phyloP scores from a whole-genome alignment of 176 grass and related monocot genomes.

The Lolium rigidum region DNA sequence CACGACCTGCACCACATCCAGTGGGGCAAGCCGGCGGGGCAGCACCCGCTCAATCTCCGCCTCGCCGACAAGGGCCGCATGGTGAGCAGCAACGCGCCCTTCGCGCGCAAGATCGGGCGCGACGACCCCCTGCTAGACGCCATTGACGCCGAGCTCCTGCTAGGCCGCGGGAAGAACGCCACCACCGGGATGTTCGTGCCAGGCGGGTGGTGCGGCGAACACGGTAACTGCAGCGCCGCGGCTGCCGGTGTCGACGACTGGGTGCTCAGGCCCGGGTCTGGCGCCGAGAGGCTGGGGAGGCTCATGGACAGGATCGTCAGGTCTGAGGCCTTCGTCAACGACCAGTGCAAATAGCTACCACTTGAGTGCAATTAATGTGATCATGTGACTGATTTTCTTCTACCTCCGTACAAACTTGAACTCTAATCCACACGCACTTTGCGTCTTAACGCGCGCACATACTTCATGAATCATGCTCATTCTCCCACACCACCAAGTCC shows the following conservation, averaged over 20 bases:
- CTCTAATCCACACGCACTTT: too few species aligned
- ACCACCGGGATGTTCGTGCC: constrained; percentile 36
- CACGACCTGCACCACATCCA: constrained; percentile 77
- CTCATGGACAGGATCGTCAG: constrained; percentile 57
- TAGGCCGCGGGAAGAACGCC: constrained; percentile 18
- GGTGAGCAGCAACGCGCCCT: constrained; percentile 62
- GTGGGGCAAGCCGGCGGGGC: constrained; percentile 86
- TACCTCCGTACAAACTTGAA: too few species aligned
- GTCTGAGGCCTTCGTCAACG: constrained; percentile 47
- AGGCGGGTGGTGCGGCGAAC: constrained; percentile 37
- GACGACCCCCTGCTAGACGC: constrained; percentile 70
- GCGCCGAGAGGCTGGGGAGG: constrained; percentile 34
- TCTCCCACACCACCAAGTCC: too few species aligned
- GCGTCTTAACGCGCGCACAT: too few species aligned
- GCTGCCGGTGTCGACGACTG: constrained; percentile 15
- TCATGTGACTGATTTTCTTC: too few species aligned
- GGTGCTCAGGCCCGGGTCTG: constrained; percentile 49
- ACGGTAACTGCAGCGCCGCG: neutral
- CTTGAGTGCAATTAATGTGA: too few species aligned
- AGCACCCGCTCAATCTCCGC: constrained; percentile 57
- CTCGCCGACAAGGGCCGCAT: constrained; percentile 63
- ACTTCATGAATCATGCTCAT: too few species aligned
- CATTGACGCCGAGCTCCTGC: constrained; percentile 87
- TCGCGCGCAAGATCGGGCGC: constrained; percentile 76
- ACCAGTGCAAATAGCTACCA: constrained; percentile 59